Base-by-base conservation (phyloP, 2,329 filamentous ascomycete genomes). In the Penicillium verrucosum region DNA sequence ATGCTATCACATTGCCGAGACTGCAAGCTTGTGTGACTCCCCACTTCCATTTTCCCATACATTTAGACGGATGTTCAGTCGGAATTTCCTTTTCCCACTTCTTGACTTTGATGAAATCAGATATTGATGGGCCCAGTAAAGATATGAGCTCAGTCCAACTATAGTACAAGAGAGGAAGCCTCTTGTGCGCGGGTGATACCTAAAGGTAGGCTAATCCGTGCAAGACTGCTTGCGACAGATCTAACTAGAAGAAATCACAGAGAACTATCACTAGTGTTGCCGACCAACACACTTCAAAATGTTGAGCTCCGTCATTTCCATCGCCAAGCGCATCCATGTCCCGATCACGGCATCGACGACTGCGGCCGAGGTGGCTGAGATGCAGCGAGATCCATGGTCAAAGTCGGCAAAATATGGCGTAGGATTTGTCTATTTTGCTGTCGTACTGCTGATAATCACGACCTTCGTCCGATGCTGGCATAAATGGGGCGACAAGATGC, bases 401-500 rank as follows among this genome's bases (percentile, higher is more conserved):
- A 78, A 90, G 68, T 87, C 92, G 23, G 90, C 88, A 43, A 95
- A 96, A 77, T 96, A 97, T 76, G 91, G 83, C 2, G 77, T 90
- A 50, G 90, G 88, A 56, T 96, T 91, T 86, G 90, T 93, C 14
- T 96, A 95, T 74, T 95, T 96, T 68, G 86, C 89, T 51, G 73
- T 95, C 47, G 85, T 87, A 49, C 73, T 97, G 58, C 81, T 92
- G 61, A 81, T 83, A 29, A 67, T 85, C 52, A 86, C 92, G 5
- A 77, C 89, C 11, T 68, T 88, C 11, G 80, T 93, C 70, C 86
- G 91, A 63, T 81, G 89, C 70, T 96, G 92, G 81, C 89, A 96
- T 74, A 87, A 89, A 65, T 96, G 91, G 88, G 91, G 92, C 66
- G 92, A 97, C 78, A 95, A 94, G 77, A 90, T 96, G 63, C 85